phyloP scores from a whole-genome alignment of 1,139 yeast genomes.

The Blastobotrys malaysiensis region DNA sequence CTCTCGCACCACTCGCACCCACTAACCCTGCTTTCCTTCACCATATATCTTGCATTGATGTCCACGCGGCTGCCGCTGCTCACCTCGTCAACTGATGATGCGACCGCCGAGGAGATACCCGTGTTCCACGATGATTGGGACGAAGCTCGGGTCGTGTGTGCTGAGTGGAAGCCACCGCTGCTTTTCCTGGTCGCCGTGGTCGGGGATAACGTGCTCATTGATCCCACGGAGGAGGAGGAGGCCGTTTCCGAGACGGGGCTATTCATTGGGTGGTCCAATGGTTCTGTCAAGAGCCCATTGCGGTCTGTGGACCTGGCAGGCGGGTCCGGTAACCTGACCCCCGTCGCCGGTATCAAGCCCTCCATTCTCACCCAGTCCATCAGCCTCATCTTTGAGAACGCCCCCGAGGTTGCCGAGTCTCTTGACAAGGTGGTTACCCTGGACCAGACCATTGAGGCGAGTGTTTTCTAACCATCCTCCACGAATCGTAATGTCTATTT shows the following conservation, averaged over 20 bases:
- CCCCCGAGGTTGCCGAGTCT: conserved; percentile 20
- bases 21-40: conserved; percentile 67
- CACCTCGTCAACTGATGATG: conserved; percentile 54
- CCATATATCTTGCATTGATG: conserved; percentile 72
- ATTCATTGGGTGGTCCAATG: conserved; percentile 62
- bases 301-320: conserved; percentile 22
- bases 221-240: conserved; percentile 82
- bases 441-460: conserved; percentile 1
- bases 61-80: conserved; percentile 73
- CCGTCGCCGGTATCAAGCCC: conserved; percentile 24
- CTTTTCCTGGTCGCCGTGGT: conserved; percentile 69
- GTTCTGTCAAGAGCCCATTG: conserved; percentile 49
- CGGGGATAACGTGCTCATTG: conserved; percentile 63
- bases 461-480: background rate
- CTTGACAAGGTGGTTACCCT: conserved; percentile 15
- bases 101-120: conserved; percentile 71
- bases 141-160: conserved; percentile 45
- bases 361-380: conserved; percentile 29
- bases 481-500: background rate
- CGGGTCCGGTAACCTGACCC: background rate
- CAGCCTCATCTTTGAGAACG: conserved; percentile 22
- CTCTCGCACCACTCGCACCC: conserved; percentile 69
- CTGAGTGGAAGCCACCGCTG: conserved; percentile 60
- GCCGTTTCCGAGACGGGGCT: conserved; percentile 81
- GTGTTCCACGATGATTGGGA: conserved; percentile 88